Conservation (phyloP, 345 rosid genomes). For the Cochlearia excelsa region DNA sequence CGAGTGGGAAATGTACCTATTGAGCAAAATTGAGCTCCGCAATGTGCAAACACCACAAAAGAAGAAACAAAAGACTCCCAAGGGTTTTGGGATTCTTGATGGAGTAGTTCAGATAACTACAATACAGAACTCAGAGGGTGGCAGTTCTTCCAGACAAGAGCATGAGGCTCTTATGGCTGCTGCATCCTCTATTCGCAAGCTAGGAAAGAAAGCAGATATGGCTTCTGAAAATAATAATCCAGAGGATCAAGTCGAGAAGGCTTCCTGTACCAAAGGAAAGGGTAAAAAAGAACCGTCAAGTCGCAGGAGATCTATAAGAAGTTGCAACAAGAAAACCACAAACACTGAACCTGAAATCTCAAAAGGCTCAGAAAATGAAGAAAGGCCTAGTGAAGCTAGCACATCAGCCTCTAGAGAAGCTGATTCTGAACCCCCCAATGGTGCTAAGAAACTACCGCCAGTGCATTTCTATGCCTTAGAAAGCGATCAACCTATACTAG, state of each 20-base stretch:
- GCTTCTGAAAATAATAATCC: conserved; percentile 41
- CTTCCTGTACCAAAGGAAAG: conserved; percentile 43
- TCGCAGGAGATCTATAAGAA: conserved; percentile 34
- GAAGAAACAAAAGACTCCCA: conserved; percentile 70
- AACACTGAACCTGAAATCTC: conserved; percentile 38
- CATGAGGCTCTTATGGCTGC: conserved; percentile 70
- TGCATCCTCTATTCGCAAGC: conserved; percentile 63
- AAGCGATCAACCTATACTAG: conserved; percentile 78
- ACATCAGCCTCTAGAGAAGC: conserved; percentile 23
- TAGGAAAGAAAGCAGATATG: conserved; percentile 36
- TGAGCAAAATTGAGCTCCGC: conserved; percentile 80
- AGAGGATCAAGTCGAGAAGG: conserved; percentile 39
- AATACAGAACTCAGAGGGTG: conserved; percentile 60
- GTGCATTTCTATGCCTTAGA: conserved; percentile 78
- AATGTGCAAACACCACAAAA: conserved; percentile 61
- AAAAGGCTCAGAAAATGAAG: conserved; percentile 40
- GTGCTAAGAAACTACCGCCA: conserved; percentile 57
- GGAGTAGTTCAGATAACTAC: conserved; percentile 70
- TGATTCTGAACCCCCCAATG: conserved; percentile 5
- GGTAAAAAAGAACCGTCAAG: conserved; percentile 43
- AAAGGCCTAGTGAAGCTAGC: conserved; percentile 36
- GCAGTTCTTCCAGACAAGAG: conserved; percentile 73
- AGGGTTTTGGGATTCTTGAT: conserved; percentile 94
- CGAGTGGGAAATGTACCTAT: conserved; percentile 88
- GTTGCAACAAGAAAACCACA: conserved; percentile 27